Evolutionary conservation across 2,329 filamentous ascomycete genomes (phyloP), one percentile per base, ranked within the genome.

Genomic region (Penicillium sclerotiorum): DNA sequence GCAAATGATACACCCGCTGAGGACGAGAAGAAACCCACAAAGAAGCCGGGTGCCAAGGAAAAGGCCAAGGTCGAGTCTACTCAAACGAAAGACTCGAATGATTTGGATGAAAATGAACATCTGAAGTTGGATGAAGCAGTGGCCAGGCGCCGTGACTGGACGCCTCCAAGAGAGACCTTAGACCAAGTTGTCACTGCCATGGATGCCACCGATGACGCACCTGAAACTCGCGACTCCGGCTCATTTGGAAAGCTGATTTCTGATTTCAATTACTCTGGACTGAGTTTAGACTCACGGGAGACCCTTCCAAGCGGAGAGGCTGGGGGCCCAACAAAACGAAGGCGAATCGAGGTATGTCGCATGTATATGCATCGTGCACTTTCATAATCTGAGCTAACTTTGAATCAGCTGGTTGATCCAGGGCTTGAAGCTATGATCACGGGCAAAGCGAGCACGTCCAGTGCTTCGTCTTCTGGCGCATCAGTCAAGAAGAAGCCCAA

Each of bases 131-230:
- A 69, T 53, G 53, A 64, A 38, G 87, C 86, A 7, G 65, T 80
- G 21, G 74, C 72, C 38, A 77, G 87, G 51, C 78, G 83, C 52
- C 62, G 72, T 12, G 78, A 85, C 50, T 91, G 88, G 88, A 91
- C 88, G 1, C 88, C 87, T 2, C 80, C 83, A 4, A 77, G 74
- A 39, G 63, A 74, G 27, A 75, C 74, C 57, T 22, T 30, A 35
- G 1, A 49, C 64, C 3, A 51, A 64, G n/a, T n/a, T n/a, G n/a
- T n/a, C n/a, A n/a, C n/a, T n/a, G n/a, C n/a, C 49, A 59, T 53
- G 32, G 55, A 53, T 25, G 58, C 61, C 32, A 50, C 58, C 25
- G 54, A 52, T 7, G 50, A 36, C 1, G 41, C 28, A 13, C 30
- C 43, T 36, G 23, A 48, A 22, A 44, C 5, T 12, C 9, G 13